These are phyloP conservation scores for Orbilia quercus DNA, from an alignment of 2,329 filamentous ascomycete species.

Conservation along the genomic window DNA sequence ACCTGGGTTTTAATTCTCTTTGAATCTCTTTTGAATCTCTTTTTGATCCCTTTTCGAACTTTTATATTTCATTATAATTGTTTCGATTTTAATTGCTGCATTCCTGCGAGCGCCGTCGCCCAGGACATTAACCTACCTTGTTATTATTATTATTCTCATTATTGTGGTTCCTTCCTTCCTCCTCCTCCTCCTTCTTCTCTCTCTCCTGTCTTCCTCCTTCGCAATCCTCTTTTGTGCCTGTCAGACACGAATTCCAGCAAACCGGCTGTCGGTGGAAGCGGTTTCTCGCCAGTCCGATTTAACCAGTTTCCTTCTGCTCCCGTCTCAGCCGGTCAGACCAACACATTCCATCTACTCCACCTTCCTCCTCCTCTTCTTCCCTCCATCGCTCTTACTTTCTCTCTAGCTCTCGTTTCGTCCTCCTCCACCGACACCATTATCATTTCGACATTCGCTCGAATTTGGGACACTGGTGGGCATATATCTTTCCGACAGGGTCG, in stretches of 20 bases:
- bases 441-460: slow-evolving; percentile 3
- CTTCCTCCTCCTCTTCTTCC: slow-evolving; percentile 12
- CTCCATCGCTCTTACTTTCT: slow-evolving; percentile 25
- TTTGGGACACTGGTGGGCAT: slow-evolving; percentile 2
- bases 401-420: slow-evolving; percentile 21
- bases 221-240: background rate
- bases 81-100: background rate
- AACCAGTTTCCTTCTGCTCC: slow-evolving; percentile 14
- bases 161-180: background rate
- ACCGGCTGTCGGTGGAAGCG: slow-evolving; percentile 29
- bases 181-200: slow-evolving; percentile 16
- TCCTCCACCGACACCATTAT: background rate
- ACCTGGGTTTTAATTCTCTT: background rate
- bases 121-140: background rate
- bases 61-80: no score
- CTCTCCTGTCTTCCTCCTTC: slow-evolving; percentile 10
- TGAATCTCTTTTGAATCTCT: background rate
- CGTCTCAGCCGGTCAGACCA: slow-evolving; percentile 51
- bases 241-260: background rate
- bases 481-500: background rate
- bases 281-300: slow-evolving; percentile 21
- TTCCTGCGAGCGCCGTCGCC: background rate
- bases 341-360: slow-evolving; percentile 5
- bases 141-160: slow-evolving; percentile 8
- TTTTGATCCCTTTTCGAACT: no score